A percentile compares a stretch with the other conserved stretches of the same genome.
These are phyloP conservation scores for Vitis labrusca DNA, from an alignment of 164 flowering plant species.

Conservation along the genomic window DNA sequence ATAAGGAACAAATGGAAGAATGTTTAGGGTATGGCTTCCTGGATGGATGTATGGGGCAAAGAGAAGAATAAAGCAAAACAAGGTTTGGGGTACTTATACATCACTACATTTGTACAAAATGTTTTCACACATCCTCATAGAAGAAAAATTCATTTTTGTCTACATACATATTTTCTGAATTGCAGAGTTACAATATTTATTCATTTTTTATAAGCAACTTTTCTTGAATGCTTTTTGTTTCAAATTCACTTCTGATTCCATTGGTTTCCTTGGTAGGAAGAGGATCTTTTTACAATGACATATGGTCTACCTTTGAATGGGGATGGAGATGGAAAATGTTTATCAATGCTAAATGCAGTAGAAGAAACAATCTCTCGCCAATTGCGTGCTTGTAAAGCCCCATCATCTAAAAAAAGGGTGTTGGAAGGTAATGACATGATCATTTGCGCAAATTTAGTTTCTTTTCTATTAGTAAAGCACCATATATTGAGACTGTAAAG, in stretches of 20 bases:
- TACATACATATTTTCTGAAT: not conserved
- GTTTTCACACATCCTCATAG: not conserved
- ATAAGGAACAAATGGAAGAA: no score
- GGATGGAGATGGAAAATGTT: conserved; percentile 86
- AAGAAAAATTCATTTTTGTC: not conserved
- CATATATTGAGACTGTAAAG: no score
- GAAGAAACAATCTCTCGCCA: conserved; percentile 91
- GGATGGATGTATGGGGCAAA: not conserved
- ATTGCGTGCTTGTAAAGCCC: conserved; percentile 83
- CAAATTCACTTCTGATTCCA: not conserved
- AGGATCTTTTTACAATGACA: conserved; percentile 84
- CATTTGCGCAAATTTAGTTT: not conserved
- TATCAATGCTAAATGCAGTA: conserved; percentile 82
- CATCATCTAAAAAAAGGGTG: conserved; percentile 56
- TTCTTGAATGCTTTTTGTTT: no score
- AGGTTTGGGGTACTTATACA: not conserved
- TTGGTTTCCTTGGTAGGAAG: conserved; percentile 60
- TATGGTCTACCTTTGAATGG: conserved; percentile 81
- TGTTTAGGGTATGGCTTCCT: not conserved
- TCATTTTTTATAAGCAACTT: not conserved
- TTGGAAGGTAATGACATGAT: conserved; percentile 50
- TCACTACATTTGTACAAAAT: not conserved
- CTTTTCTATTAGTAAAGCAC: no score
- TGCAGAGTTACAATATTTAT: not conserved
- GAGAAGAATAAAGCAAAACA: not conserved